Evolutionary conservation across 2,329 filamentous ascomycete species (phyloP).

Genomic region (Colletotrichum sojae): DNA sequence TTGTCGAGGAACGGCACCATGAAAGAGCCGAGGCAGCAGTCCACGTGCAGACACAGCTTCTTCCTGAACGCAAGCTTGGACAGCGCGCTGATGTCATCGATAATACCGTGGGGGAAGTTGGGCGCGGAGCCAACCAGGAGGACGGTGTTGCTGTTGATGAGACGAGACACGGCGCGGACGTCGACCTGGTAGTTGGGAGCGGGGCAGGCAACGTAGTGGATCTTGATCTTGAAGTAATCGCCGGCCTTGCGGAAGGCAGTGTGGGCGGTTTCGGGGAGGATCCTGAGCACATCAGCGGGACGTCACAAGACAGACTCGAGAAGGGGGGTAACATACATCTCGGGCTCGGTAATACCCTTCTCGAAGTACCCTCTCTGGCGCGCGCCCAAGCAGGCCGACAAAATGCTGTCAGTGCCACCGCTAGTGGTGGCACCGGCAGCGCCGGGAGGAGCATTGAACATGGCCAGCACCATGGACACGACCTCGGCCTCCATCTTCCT

Average conservation of each 20-base stretch:
- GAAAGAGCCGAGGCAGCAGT: constrained; percentile 98
- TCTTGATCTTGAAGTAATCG: constrained; percentile 96
- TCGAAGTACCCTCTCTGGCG: constrained; percentile 90
- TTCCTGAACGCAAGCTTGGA: constrained; percentile 86
- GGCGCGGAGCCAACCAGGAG: constrained; percentile 94
- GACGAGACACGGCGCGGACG: constrained; percentile 80
- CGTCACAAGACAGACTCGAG: neutral
- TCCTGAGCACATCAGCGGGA: constrained; percentile 66
- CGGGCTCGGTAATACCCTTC: constrained; percentile 89
- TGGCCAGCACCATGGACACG: constrained; percentile 90
- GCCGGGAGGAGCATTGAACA: constrained; percentile 88
- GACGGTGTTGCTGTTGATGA: constrained; percentile 95
- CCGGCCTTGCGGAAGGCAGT: constrained; percentile 97
- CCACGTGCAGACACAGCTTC: constrained; percentile 91
- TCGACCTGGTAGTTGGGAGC: constrained; percentile 89
- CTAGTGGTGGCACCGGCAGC: constrained; percentile 91
- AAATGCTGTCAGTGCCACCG: constrained; percentile 95
- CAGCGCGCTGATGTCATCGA: constrained; percentile 91
- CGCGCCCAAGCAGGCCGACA: constrained; percentile 94
- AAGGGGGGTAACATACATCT: constrained; percentile 77
- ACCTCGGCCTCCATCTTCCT: constrained; percentile 99
- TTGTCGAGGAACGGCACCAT: constrained; percentile 91
- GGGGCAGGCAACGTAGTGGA: constrained; percentile 90
- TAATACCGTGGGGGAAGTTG: constrained; percentile 98
- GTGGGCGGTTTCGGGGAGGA: constrained; percentile 93